phyloP scores from a whole-genome alignment of 371 early-diverging fungal species.

The Rhizomucor pusillus region DNA sequence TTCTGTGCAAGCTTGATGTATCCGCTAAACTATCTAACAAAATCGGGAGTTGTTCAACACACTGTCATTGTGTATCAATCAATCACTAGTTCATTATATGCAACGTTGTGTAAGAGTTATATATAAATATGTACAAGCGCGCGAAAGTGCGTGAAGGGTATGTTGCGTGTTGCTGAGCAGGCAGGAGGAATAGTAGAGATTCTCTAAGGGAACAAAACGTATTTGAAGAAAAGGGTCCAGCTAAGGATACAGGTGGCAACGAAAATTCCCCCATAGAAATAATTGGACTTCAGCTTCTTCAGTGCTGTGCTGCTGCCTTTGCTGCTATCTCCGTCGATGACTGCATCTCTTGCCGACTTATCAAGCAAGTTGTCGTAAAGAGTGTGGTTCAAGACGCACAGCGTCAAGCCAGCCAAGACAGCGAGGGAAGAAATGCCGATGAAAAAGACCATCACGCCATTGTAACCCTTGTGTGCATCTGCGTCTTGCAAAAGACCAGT shows the following conservation, averaged over 20 bases:
- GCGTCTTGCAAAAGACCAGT: slow-evolving; percentile 65
- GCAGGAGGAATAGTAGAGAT: neutral
- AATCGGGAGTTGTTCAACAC: no score
- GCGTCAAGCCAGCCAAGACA: slow-evolving; percentile 34
- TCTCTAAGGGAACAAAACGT: slow-evolving; percentile 21
- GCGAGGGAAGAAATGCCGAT: slow-evolving; percentile 41
- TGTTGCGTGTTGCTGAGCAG: neutral
- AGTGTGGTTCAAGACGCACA: slow-evolving; percentile 40
- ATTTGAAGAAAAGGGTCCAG: slow-evolving; percentile 51
- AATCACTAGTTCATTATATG: no score
- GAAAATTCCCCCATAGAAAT: slow-evolving; percentile 44
- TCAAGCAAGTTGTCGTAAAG: slow-evolving; percentile 49
- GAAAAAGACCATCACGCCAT: slow-evolving; percentile 56
- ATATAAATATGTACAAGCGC: neutral
- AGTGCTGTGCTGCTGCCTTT: slow-evolving; percentile 3
- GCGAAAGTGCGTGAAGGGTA: neutral
- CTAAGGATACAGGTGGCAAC: slow-evolving; percentile 31
- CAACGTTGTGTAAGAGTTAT: no score
- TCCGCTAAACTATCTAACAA: no score
- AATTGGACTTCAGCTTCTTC: slow-evolving; percentile 32
- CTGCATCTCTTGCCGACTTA: slow-evolving; percentile 18
- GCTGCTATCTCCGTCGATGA: slow-evolving; percentile 6
- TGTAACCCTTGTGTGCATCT: slow-evolving; percentile 44
- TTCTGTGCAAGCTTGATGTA: no score
- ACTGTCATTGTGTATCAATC: no score